A percentile compares a stretch with the other conserved stretches of the same genome.
These are phyloP conservation scores for Apiospora marii DNA, from an alignment of 2,329 filamentous ascomycete genomes.

Conservation along the genomic window DNA sequence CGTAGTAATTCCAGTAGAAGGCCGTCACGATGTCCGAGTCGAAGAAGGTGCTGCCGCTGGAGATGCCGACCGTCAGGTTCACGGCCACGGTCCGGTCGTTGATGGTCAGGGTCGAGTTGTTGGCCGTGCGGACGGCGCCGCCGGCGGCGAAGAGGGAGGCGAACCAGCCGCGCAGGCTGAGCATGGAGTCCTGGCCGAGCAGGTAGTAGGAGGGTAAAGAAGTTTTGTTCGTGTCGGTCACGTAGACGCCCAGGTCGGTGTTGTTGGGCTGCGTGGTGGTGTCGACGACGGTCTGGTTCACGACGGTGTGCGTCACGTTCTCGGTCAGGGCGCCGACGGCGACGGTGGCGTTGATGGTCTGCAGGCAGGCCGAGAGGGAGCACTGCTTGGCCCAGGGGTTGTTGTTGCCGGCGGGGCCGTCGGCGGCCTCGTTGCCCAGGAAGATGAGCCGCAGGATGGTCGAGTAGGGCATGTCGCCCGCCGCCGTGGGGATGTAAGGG, in stretches of 20 bases:
- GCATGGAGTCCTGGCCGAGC: conserved; percentile 39
- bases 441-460: conserved; percentile 44
- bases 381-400: conserved; percentile 44
- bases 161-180: conserved; percentile 44
- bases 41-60: conserved; percentile 43
- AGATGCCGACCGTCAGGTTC: conserved; percentile 44
- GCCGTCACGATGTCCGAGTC: conserved; percentile 48
- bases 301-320: conserved; percentile 30
- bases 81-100: conserved; percentile 39
- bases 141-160: conserved; percentile 40
- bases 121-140: conserved; percentile 37
- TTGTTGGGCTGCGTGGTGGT: conserved; percentile 31
- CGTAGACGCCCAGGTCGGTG: conserved; percentile 34
- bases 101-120: conserved; percentile 39
- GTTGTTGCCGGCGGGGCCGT: conserved; percentile 33
- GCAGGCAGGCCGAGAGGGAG: conserved; percentile 40
- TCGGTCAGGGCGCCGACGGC: conserved; percentile 40
- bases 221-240: conserved; percentile 29
- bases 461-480: conserved; percentile 40
- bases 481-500: conserved; percentile 36
- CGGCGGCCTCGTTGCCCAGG: conserved; percentile 42
- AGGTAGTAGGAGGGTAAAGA: conserved; percentile 31
- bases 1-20: conserved; percentile 51
- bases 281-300: conserved; percentile 40
- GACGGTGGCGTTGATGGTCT: conserved; percentile 39